These are phyloP conservation scores for Hypoxylon rubiginosum DNA, from an alignment of 2,329 filamentous ascomycete genomes.

Conservation along the genomic window DNA sequence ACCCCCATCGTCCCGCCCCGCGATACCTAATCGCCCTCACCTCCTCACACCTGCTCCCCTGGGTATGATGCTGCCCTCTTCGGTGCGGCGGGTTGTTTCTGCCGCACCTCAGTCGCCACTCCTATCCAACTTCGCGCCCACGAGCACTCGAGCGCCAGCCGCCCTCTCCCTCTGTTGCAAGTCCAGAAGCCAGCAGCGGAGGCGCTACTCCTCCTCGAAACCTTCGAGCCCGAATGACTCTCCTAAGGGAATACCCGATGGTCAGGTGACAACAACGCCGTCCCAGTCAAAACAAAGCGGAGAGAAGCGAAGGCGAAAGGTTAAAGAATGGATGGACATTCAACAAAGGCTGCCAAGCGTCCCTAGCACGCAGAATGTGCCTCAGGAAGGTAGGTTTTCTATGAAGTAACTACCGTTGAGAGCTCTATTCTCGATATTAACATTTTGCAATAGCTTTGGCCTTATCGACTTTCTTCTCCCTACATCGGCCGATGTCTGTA, in stretches of 20 bases:
- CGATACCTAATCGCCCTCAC: conserved; percentile 2
- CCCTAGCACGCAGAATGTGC: conserved; percentile 79
- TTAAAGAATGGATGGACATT: conserved; percentile 64
- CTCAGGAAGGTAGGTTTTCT: conserved; percentile 68
- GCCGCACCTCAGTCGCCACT: conserved; percentile 61
- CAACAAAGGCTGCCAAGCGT: conserved; percentile 77
- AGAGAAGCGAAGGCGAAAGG: conserved; percentile 71
- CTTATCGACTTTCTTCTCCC: conserved; percentile 93
- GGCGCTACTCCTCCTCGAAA: conserved; percentile 71
- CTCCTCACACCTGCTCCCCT: conserved; percentile 10
- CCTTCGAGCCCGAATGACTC: conserved; percentile 72
- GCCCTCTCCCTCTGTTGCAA: conserved; percentile 55
- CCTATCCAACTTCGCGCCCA: conserved; percentile 59
- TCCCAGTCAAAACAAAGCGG: conserved; percentile 60
- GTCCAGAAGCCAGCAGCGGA: conserved; percentile 61
- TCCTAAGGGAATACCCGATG: conserved; percentile 64
- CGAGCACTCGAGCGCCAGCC: conserved; percentile 57
- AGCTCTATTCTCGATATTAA: conserved; percentile 40
- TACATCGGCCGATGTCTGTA: conserved; percentile 93
- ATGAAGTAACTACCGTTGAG: conserved; percentile 14
- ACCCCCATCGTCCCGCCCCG: conserved; percentile 21
- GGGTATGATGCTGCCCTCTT: conserved; percentile 66
- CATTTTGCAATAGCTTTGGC: conserved; percentile 75
- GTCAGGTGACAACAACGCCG: conserved; percentile 63
- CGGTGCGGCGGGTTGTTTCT: conserved; percentile 67